Evolutionary conservation across 352 stramenopile genomes (phyloP).

Genomic region (Blastocystis sp.): DNA sequence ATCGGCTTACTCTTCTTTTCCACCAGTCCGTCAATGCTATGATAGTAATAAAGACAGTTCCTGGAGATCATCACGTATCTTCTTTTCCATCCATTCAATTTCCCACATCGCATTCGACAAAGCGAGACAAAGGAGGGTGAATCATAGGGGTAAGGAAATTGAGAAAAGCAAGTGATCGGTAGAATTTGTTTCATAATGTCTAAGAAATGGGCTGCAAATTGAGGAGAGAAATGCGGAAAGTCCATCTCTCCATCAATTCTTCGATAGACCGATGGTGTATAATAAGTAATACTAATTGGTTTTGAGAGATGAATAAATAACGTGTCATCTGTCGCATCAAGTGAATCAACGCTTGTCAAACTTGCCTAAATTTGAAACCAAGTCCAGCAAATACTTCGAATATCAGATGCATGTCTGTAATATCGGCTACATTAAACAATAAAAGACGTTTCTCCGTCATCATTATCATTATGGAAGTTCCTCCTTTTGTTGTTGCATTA

Average conservation of each 20-base stretch:
- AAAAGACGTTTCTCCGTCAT: background rate
- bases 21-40: background rate
- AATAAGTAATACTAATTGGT: background rate
- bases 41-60: constrained; percentile 55
- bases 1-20: background rate
- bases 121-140: background rate
- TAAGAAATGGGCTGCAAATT: background rate
- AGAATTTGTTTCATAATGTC: background rate
- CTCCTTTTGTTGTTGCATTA: background rate
- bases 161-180: background rate
- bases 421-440: background rate
- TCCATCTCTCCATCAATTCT: background rate
- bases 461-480: background rate
- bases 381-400: background rate
- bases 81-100: constrained; percentile 23
- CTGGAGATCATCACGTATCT: constrained; percentile 13
- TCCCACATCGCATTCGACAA: constrained; percentile 35
- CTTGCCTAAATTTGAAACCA: background rate
- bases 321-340: background rate
- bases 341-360: background rate
- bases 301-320: background rate
- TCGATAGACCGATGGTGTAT: background rate
- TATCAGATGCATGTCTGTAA: background rate
- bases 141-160: constrained; percentile 13
- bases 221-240: background rate